Evolutionary conservation across 1,284 basidiomycete genomes (phyloP).

Genomic region (Coriolopsis trogii): DNA sequence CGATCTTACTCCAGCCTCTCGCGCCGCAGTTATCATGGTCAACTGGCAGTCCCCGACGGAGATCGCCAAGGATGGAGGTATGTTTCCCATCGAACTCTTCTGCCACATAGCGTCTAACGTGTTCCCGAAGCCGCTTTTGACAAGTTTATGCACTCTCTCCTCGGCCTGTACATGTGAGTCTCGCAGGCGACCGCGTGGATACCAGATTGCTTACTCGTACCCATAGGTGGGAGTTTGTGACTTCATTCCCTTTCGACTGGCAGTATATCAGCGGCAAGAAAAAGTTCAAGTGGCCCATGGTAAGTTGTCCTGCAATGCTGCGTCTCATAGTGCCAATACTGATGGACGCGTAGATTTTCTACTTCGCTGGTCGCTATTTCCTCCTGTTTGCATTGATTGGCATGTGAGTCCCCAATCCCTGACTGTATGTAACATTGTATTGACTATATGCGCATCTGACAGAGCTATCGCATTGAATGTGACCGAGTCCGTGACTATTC

Average conservation of each 20-base stretch:
- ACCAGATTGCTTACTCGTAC: neutral
- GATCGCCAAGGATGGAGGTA: conserved; percentile 53
- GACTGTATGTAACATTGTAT: neutral
- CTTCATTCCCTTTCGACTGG: conserved; percentile 71
- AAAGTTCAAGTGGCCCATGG: conserved; percentile 51
- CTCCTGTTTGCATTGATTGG: conserved; percentile 71
- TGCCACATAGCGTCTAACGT: conserved; percentile 4
- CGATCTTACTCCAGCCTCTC: neutral
- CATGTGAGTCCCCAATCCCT: conserved; percentile 44
- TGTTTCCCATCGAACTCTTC: conserved; percentile 23
- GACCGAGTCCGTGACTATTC: conserved; percentile 42
- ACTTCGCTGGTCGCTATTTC: conserved; percentile 74
- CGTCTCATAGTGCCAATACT: neutral
- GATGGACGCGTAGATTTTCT: conserved; percentile 57
- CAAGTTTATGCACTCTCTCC: conserved; percentile 66
- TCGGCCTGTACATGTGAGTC: conserved; percentile 69
- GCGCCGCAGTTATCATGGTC: conserved; percentile 22
- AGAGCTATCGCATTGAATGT: conserved; percentile 64
- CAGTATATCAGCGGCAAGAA: conserved; percentile 60
- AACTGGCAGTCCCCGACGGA: conserved; percentile 53
- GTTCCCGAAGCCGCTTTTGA: conserved; percentile 52
- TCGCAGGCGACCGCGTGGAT: neutral
- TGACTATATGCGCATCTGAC: conserved; percentile 6
- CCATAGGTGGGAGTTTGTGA: conserved; percentile 44
- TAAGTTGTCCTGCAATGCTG: conserved; percentile 14